These are phyloP conservation scores for Mortierella antarctica DNA, from an alignment of 192 early-diverging fungal species.

Conservation along the genomic window DNA sequence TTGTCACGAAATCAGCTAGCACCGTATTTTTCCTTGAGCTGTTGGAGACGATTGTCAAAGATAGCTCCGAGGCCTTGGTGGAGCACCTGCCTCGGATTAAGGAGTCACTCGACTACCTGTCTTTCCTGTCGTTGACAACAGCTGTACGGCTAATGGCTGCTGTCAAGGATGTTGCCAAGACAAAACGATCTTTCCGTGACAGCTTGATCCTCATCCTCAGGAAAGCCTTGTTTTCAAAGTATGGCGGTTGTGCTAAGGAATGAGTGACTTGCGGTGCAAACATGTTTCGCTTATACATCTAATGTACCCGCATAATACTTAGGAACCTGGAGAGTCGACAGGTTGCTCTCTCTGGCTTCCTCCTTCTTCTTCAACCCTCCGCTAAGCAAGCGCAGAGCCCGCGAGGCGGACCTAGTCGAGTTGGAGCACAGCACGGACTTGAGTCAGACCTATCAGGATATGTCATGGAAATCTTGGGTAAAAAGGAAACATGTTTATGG, in stretches of 20 bases:
- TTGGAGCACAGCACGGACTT: not conserved
- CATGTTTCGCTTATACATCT: not conserved
- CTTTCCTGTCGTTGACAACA: slow-evolving; percentile 61
- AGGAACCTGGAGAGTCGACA: slow-evolving; percentile 63
- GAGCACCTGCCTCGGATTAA: slow-evolving; percentile 62
- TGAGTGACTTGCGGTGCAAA: not conserved
- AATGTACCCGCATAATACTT: not conserved
- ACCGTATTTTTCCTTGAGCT: slow-evolving; percentile 58
- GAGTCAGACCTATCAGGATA: slow-evolving; percentile 25
- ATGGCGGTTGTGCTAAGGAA: not conserved
- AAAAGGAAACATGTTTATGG: not conserved
- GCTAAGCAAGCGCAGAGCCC: slow-evolving; percentile 17
- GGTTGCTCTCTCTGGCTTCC: slow-evolving; percentile 70
- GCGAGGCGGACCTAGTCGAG: slow-evolving; percentile 20
- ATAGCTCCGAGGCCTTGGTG: slow-evolving; percentile 50
- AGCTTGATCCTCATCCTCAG: slow-evolving; percentile 75
- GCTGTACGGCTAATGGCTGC: slow-evolving; percentile 67
- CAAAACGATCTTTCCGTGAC: slow-evolving; percentile 66
- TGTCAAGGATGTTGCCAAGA: slow-evolving; percentile 62
- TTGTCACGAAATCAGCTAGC: slow-evolving; percentile 62
- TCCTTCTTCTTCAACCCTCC: slow-evolving; percentile 60
- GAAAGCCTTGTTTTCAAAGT: slow-evolving; percentile 76
- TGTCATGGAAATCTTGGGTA: slow-evolving; percentile 63
- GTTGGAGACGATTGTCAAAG: slow-evolving; percentile 58
- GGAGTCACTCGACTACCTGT: slow-evolving; percentile 73